Evolutionary conservation across 1,284 basidiomycete species (phyloP).

Genomic region (Peniophora sp.): DNA sequence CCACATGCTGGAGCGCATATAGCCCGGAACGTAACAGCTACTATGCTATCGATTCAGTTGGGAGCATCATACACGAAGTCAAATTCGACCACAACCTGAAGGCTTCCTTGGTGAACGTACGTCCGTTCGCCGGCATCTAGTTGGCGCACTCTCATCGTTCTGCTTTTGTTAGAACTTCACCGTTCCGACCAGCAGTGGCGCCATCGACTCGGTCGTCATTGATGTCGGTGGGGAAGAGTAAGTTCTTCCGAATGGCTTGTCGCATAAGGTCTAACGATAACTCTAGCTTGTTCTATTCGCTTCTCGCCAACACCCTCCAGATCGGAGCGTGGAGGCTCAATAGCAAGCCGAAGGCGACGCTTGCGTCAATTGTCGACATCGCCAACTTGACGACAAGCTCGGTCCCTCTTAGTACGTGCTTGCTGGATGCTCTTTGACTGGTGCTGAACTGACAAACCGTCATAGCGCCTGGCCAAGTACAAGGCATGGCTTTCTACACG

Average conservation of each 20-base stretch:
- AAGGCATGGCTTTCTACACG: no score
- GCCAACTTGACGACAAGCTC: no score
- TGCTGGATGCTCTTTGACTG: no score
- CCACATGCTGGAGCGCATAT: slow-evolving; percentile 36
- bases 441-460: no score
- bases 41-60: slow-evolving; percentile 33
- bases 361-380: no score
- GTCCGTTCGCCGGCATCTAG: background rate
- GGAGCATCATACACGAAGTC: slow-evolving; percentile 30
- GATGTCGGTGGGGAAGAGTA: background rate
- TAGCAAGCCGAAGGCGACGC: background rate
- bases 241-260: background rate
- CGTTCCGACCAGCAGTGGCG: no score
- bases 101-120: slow-evolving; percentile 26
- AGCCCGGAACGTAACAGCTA: slow-evolving; percentile 32
- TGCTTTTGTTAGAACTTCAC: background rate
- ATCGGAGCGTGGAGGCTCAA: background rate
- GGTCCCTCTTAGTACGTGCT: no score
- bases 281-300: slow-evolving; percentile 2
- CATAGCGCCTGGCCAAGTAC: no score
- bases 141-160: background rate
- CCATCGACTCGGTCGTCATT: background rate
- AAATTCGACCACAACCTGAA: slow-evolving; percentile 30
- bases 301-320: background rate
- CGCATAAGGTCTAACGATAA: background rate